These are phyloP conservation scores for Pholiota microspora DNA, from an alignment of 768 basidiomycete genomes.

Conservation along the genomic window DNA sequence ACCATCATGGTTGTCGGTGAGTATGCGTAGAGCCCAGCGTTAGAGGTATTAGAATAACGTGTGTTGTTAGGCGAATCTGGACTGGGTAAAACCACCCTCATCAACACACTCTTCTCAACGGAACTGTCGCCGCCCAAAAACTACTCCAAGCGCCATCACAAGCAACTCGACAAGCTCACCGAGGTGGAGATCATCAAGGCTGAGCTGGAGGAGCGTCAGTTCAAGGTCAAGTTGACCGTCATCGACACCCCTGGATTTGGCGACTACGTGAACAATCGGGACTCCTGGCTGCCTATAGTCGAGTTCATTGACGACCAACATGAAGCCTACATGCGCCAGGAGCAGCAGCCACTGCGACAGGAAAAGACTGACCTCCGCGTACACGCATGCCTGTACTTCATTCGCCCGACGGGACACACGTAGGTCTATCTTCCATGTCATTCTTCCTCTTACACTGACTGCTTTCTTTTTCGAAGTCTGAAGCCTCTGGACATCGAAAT, in stretches of 20 bases:
- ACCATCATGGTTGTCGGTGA: constrained; percentile 99
- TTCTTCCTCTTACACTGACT: constrained; percentile 1
- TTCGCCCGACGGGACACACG: constrained; percentile 96
- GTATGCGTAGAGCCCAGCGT: constrained; percentile 20
- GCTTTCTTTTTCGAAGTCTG: constrained; percentile 44
- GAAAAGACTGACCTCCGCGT: constrained; percentile 96
- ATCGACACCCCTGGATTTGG: constrained; percentile 99
- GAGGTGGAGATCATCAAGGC: constrained; percentile 99
- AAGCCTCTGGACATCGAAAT: constrained; percentile 99
- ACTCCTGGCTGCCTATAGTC: constrained; percentile 97
- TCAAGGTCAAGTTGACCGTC: constrained; percentile 98
- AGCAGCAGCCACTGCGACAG: constrained; percentile 94
- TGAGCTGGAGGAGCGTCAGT: constrained; percentile 97
- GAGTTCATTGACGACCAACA: constrained; percentile 98
- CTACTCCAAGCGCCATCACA: constrained; percentile 84
- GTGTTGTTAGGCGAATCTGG: constrained; percentile 82
- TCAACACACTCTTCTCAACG: constrained; percentile 99
- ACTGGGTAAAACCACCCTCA: constrained; percentile 93
- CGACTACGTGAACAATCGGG: constrained; percentile 99
- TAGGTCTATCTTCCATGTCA: constrained; percentile 40
- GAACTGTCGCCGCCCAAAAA: constrained; percentile 92
- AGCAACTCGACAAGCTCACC: constrained; percentile 98
- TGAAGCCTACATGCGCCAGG: constrained; percentile 95
- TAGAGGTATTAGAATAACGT: neutral
- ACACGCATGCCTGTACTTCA: constrained; percentile 96